A percentile compares a stretch with the other conserved stretches of the same genome.
Conservation (phyloP, 495 filamentous ascomycete genomes). For the Usnea hakonensis region DNA sequence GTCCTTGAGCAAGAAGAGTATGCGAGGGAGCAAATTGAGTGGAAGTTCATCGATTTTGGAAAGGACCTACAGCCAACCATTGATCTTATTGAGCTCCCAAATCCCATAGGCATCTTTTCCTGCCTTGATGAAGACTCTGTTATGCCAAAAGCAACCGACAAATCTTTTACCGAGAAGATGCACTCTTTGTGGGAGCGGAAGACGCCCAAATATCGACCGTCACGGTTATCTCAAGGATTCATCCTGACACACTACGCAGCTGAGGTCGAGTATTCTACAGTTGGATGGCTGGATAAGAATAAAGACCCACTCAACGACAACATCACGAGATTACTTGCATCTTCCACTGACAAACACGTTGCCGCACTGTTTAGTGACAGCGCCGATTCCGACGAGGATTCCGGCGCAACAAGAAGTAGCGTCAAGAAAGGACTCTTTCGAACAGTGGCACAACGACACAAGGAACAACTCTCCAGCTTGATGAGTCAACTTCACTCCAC, state of each 20-base stretch:
- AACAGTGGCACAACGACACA: constrained; percentile 94
- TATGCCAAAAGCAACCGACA: constrained; percentile 98
- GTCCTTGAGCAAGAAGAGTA: constrained; percentile 99
- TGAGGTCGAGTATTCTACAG: constrained; percentile 93
- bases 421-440: constrained; percentile 98
- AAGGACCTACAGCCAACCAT: constrained; percentile 97
- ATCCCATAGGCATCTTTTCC: constrained; percentile 97
- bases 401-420: constrained; percentile 61
- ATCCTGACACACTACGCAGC: constrained; percentile 98
- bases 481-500: constrained; percentile 96
- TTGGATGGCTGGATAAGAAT: constrained; percentile 97
- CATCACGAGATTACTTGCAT: constrained; percentile 76
- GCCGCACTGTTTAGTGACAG: constrained; percentile 84
- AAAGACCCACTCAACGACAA: constrained; percentile 99
- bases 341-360: constrained; percentile 73
- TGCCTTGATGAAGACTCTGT: constrained; percentile 97
- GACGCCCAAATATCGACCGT: constrained; percentile 83
- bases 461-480: constrained; percentile 88
- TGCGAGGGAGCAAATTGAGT: constrained; percentile 94
- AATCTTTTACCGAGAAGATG: constrained; percentile 93
- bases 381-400: constrained; percentile 64
- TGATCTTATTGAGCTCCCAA: constrained; percentile 90
- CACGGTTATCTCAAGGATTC: constrained; percentile 84
- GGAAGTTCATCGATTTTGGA: constrained; percentile 99
- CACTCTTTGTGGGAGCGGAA: constrained; percentile 95